Evolutionary conservation across 495 filamentous ascomycete genomes (phyloP).

Genomic region (Neurospora sp.): DNA sequence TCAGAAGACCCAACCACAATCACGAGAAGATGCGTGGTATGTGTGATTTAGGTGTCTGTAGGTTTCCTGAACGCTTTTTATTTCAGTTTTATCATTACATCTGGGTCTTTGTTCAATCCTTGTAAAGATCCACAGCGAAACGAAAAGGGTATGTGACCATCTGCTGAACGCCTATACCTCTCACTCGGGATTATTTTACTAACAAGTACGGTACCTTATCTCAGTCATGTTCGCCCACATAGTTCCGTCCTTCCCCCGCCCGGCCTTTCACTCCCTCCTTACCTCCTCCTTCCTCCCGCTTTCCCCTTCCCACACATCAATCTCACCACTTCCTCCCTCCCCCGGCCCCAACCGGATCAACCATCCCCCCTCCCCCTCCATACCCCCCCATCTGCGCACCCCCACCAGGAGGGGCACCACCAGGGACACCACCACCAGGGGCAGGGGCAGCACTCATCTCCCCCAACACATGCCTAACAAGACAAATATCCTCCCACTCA

Average conservation of each 20-base stretch:
- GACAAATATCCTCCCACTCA: constrained; percentile 7
- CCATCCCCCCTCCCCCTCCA: background rate
- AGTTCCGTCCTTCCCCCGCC: too few species aligned
- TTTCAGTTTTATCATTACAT: background rate
- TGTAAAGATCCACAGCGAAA: background rate
- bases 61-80: background rate
- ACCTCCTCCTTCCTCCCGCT: too few species aligned
- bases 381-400: background rate
- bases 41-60: background rate
- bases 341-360: too few species aligned
- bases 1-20: too few species aligned
- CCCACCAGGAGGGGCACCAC: background rate
- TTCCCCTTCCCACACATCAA: too few species aligned
- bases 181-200: background rate
- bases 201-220: background rate
- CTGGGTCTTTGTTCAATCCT: background rate
- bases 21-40: too few species aligned
- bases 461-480: background rate
- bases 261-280: background rate
- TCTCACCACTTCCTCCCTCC: background rate
- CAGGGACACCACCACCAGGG: background rate
- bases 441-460: background rate
- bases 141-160: background rate
- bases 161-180: background rate
- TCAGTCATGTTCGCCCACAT: background rate